Percentiles rank a stretch among this genome's conserved stretches.
Conservation (phyloP, 164 flowering plant genomes). For the Tetrastigma voinierianum region DNA sequence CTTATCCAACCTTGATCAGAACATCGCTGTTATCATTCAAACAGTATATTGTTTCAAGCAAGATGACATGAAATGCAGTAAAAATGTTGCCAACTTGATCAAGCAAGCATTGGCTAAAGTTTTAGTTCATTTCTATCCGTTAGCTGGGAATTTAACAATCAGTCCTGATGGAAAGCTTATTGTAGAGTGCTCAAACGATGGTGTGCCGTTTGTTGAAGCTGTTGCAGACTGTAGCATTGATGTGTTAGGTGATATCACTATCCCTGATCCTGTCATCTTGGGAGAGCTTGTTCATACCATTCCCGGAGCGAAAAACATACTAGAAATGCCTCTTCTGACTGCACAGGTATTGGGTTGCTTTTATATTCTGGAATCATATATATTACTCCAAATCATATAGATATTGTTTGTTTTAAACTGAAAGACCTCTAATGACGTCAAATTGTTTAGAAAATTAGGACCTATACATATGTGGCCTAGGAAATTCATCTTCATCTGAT, state of each 20-base stretch:
- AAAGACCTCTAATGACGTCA: too few relatives aligned
- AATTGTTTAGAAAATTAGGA: too few relatives aligned
- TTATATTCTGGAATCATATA: too few relatives aligned
- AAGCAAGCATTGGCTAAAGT: constrained; percentile 19
- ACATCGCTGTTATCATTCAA: constrained; percentile 2
- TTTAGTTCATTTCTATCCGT: constrained; percentile 21
- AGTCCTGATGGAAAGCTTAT: constrained; percentile 17
- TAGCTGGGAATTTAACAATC: constrained; percentile 16
- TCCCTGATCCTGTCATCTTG: constrained; percentile 10
- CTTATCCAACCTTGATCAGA: constrained; percentile 22
- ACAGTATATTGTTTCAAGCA: constrained; percentile 14
- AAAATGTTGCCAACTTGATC: constrained; percentile 2
- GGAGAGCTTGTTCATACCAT: constrained; percentile 14
- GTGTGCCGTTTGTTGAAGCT: constrained; percentile 25
- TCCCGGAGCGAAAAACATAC: constrained; percentile 8
- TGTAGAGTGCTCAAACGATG: constrained; percentile 16
- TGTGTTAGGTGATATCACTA: constrained; percentile 15
- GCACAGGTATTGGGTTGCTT: constrained; percentile 13
- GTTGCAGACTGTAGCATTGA: constrained; percentile 16
- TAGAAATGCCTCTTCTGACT: constrained; percentile 13
- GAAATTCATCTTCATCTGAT: too few relatives aligned
- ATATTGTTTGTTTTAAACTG: too few relatives aligned
- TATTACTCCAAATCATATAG: too few relatives aligned
- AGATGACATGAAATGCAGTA: neutral
- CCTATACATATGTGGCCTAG: too few relatives aligned